Conservation (phyloP, 2,329 filamentous ascomycete genomes). For the Fonsecaea monophora region DNA sequence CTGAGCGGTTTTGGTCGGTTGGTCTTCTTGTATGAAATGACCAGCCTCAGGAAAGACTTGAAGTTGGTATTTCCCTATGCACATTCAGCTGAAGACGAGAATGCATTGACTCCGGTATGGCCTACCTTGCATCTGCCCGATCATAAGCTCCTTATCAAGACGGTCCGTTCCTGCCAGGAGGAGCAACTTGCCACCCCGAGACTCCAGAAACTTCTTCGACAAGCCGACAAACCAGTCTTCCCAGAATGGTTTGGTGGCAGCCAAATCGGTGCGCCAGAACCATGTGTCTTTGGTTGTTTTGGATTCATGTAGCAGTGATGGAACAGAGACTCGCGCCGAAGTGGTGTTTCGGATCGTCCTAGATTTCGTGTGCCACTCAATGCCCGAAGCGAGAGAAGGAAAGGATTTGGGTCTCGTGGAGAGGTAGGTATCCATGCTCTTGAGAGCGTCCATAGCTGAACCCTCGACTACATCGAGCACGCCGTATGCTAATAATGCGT, state of each 20-base stretch:
- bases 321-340: slow-evolving; percentile 87
- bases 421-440: slow-evolving; percentile 92
- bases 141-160: slow-evolving; percentile 88
- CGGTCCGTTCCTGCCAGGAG: slow-evolving; percentile 88
- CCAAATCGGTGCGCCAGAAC: slow-evolving; percentile 81
- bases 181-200: slow-evolving; percentile 73
- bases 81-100: background rate
- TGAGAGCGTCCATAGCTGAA: slow-evolving; percentile 90
- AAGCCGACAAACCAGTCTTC: slow-evolving; percentile 90
- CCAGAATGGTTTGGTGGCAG: slow-evolving; percentile 87
- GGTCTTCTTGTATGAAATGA: slow-evolving; percentile 95
- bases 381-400: slow-evolving; percentile 74
- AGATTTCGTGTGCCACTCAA: slow-evolving; percentile 92
- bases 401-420: slow-evolving; percentile 81
- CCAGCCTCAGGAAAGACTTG: slow-evolving; percentile 94
- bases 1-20: slow-evolving; percentile 86
- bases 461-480: slow-evolving; percentile 96
- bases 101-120: background rate
- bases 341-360: slow-evolving; percentile 82
- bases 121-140: slow-evolving; percentile 93
- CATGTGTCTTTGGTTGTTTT: slow-evolving; percentile 40
- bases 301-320: slow-evolving; percentile 67
- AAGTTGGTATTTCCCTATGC: slow-evolving; percentile 80
- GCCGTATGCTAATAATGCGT: slow-evolving; percentile 78
- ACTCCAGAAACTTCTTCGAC: slow-evolving; percentile 85